phyloP scores from a whole-genome alignment of 75 land plant genomes.

The Sequoiadendron giganteum region DNA sequence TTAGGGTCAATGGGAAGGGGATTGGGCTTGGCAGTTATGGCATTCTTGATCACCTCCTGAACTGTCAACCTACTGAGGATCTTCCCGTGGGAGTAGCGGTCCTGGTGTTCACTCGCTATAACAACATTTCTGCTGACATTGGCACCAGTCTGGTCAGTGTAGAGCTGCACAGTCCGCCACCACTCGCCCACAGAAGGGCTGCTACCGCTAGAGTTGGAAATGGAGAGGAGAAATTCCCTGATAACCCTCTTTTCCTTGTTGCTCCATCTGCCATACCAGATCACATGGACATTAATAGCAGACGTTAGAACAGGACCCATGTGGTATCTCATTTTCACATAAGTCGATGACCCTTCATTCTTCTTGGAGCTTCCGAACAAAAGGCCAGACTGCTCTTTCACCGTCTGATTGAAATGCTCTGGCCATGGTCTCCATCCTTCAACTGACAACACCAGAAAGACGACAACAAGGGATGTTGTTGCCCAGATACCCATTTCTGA shows the following conservation, averaged over 20 bases:
- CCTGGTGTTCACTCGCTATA: no score
- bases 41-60: no score
- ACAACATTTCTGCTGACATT: no score
- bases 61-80: no score
- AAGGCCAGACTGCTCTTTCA: background rate
- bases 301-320: constrained; percentile 35
- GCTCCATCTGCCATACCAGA: constrained; percentile 16
- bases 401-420: background rate
- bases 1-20: no score
- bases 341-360: constrained; percentile 24
- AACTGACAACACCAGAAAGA: background rate
- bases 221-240: constrained; percentile 8
- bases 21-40: no score
- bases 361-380: constrained; percentile 17
- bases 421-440: background rate
- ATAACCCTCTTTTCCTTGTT: constrained; percentile 8
- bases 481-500: background rate
- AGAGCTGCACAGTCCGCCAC: no score
- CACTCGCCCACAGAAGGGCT: no score
- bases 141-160: no score
- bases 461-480: background rate
- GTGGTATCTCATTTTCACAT: constrained; percentile 30
- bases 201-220: no score
- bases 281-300: constrained; percentile 16
- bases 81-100: no score